Conservation (phyloP, 345 rosid genomes). For the Euphorbia peplus region DNA sequence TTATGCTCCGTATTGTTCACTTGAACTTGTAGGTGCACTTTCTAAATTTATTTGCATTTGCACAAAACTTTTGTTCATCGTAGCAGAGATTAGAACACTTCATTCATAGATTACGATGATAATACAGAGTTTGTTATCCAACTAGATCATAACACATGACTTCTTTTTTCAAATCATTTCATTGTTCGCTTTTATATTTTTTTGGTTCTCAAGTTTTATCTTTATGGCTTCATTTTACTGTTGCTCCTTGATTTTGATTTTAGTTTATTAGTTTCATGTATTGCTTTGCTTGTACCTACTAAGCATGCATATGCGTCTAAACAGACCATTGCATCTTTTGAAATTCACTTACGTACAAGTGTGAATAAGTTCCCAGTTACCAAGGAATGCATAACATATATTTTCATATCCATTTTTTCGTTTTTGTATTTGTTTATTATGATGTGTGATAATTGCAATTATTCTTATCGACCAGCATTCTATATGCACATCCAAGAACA, state of each 20-base stretch:
- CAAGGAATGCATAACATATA: background rate
- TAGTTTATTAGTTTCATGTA: background rate
- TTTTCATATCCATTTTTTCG: background rate
- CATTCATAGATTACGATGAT: background rate
- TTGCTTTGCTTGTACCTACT: background rate
- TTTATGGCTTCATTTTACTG: background rate
- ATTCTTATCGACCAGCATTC: background rate
- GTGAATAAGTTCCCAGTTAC: background rate
- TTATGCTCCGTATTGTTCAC: slow-evolving; percentile 49
- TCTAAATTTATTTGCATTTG: slow-evolving; percentile 9
- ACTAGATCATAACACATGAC: background rate
- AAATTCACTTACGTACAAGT: background rate
- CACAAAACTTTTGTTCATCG: background rate
- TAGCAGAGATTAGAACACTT: background rate
- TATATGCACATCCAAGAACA: background rate
- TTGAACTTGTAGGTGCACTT: slow-evolving; percentile 44
- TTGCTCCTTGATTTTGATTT: background rate
- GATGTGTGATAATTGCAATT: background rate
- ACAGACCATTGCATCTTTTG: background rate
- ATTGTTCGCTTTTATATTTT: background rate
- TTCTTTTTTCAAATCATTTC: background rate
- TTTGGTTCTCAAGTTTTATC: background rate
- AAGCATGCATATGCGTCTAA: background rate
- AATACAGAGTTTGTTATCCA: background rate
- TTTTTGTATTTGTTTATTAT: background rate